phyloP scores from a whole-genome alignment of 2,329 filamentous ascomycete genomes.

The Cladosporium sp. region DNA sequence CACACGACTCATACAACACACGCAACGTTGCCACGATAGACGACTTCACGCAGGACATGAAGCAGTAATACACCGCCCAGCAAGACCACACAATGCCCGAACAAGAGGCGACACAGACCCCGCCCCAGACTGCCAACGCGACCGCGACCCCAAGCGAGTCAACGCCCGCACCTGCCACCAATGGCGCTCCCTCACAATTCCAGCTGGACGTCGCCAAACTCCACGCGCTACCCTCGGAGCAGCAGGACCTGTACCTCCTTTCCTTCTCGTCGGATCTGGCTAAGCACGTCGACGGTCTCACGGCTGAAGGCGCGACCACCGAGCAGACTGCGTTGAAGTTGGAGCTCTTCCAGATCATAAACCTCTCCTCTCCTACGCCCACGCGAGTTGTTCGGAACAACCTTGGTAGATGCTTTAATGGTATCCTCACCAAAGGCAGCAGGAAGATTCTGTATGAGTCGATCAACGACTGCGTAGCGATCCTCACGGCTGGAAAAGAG shows the following conservation, averaged over 20 bases:
- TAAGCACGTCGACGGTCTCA: conserved; percentile 71
- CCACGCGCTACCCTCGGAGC: conserved; percentile 82
- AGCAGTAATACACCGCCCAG: background rate
- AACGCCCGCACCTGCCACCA: background rate
- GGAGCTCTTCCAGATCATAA: conserved; percentile 90
- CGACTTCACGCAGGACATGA: conserved; percentile 3
- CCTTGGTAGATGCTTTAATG: conserved; percentile 75
- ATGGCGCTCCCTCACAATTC: background rate
- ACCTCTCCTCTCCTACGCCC: conserved; percentile 72
- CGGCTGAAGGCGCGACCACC: conserved; percentile 74
- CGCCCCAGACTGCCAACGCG: background rate
- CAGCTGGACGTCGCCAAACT: conserved; percentile 87
- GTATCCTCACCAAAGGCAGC: conserved; percentile 80
- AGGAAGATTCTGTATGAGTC: conserved; percentile 91
- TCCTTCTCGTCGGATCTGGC: conserved; percentile 81
- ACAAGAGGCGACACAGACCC: background rate
- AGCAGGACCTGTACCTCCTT: conserved; percentile 91
- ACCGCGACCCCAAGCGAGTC: background rate
- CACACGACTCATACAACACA: background rate
- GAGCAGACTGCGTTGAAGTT: conserved; percentile 92
- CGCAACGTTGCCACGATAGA: background rate
- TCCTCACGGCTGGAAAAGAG: conserved; percentile 75
- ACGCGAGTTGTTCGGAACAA: conserved; percentile 88
- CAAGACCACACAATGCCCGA: conserved; percentile 5
- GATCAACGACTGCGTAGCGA: conserved; percentile 76